These are phyloP conservation scores for Ophiostoma himal-ulmi DNA, from an alignment of 2,329 filamentous ascomycete genomes.

Conservation along the genomic window DNA sequence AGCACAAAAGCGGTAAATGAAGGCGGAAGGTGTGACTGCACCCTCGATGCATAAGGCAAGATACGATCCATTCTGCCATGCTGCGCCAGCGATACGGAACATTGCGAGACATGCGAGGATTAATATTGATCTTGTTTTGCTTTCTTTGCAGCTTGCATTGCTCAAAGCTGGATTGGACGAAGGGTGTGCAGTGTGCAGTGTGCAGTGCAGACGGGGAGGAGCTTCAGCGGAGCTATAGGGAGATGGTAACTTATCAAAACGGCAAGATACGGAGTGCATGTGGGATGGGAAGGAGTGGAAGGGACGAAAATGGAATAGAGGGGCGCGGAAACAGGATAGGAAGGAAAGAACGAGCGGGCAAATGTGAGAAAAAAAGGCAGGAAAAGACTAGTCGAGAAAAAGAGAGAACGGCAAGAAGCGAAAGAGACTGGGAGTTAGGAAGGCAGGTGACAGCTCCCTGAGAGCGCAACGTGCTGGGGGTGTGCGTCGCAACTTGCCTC, in stretches of 20 bases:
- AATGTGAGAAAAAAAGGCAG: background rate
- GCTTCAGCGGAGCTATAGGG: background rate
- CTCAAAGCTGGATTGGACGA: background rate
- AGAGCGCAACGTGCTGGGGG: slow-evolving; percentile 9
- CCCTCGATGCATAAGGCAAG: slow-evolving; percentile 10
- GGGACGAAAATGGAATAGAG: background rate
- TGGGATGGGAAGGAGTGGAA: background rate
- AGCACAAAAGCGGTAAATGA: background rate
- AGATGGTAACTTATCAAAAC: background rate
- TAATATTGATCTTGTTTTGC: background rate
- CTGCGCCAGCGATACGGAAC: background rate
- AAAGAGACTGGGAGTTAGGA: background rate
- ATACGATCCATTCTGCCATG: slow-evolving; percentile 7
- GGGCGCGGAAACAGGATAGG: background rate
- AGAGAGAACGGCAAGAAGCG: background rate
- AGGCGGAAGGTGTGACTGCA: slow-evolving; percentile 9
- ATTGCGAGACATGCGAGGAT: background rate
- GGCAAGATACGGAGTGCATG: background rate
- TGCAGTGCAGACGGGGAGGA: background rate
- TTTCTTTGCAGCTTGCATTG: background rate
- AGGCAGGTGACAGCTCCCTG: slow-evolving; percentile 10
- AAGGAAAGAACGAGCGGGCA: slow-evolving; percentile 13
- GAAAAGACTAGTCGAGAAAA: background rate
- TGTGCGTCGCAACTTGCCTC: slow-evolving; percentile 12
- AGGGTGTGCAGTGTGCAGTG: background rate